Evolutionary conservation across 176 grass and related monocot species (phyloP).

Genomic region (bread wheat (Triticum aestivum)): DNA sequence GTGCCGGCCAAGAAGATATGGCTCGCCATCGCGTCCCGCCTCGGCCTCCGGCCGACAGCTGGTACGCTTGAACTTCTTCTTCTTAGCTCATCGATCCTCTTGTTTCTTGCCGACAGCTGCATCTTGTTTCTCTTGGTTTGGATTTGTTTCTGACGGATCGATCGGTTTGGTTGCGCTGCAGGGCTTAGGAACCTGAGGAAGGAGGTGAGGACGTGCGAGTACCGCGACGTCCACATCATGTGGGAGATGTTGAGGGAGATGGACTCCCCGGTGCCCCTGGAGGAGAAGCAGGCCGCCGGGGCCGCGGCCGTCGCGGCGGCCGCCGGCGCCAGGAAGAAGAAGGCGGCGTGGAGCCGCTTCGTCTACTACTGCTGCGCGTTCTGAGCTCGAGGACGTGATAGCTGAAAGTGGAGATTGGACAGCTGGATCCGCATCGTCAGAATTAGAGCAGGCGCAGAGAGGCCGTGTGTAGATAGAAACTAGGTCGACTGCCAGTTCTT

Average conservation of each 20-base stretch:
- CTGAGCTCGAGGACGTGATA: constrained; percentile 7
- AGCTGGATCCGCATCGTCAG: not conserved
- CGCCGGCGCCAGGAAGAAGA: constrained; percentile 39
- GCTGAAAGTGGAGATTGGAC: not conserved
- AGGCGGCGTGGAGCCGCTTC: constrained; percentile 45
- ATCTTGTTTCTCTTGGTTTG: not conserved
- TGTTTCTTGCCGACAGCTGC: no score
- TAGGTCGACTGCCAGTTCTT: no score
- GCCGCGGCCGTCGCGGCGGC: constrained; percentile 42
- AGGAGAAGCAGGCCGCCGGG: constrained; percentile 39
- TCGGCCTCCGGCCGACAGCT: constrained; percentile 49
- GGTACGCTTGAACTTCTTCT: constrained; percentile 22
- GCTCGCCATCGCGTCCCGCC: constrained; percentile 45
- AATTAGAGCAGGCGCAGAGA: not conserved
- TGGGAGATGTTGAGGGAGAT: constrained; percentile 78
- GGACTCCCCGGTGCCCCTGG: constrained; percentile 38
- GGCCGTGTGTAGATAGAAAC: not conserved
- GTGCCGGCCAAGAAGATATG: constrained; percentile 60
- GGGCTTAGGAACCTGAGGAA: constrained; percentile 74
- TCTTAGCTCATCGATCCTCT: not conserved
- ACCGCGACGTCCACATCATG: constrained; percentile 85
- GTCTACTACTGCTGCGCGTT: constrained; percentile 68
- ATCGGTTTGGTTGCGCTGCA: constrained; percentile 2
- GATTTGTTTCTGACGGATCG: not conserved
- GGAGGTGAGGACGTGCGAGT: constrained; percentile 92